phyloP scores from a whole-genome alignment of 306 rosid genomes.

The Coriaria nepalensis region DNA sequence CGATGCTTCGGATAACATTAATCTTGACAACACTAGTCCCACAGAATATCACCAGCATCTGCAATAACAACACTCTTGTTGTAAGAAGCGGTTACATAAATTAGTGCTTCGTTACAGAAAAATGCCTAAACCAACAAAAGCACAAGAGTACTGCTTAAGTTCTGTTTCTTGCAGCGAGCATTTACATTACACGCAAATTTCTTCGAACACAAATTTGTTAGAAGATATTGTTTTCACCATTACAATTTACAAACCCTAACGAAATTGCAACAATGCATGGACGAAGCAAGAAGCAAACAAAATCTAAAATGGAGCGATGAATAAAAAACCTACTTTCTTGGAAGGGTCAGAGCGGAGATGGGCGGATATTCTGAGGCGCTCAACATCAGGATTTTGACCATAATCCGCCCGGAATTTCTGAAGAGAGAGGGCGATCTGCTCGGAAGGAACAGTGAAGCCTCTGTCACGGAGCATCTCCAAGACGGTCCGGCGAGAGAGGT shows the following conservation, averaged over 20 bases:
- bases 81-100: neutral
- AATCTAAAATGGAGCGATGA: neutral
- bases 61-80: slow-evolving; percentile 13
- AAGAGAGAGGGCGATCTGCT: slow-evolving; percentile 48
- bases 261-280: neutral
- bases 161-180: neutral
- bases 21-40: slow-evolving; percentile 52
- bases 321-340: slow-evolving; percentile 24
- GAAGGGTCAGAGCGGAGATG: slow-evolving; percentile 48
- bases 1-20: slow-evolving; percentile 35
- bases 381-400: slow-evolving; percentile 39
- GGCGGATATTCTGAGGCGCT: slow-evolving; percentile 62
- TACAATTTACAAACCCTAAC: neutral
- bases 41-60: slow-evolving; percentile 61
- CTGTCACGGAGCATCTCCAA: slow-evolving; percentile 84
- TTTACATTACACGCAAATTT: neutral
- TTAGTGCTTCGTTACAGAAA: neutral
- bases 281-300: neutral
- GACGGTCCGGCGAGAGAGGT: slow-evolving; percentile 49
- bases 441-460: slow-evolving; percentile 44
- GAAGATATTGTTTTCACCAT: too few species aligned
- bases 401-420: slow-evolving; percentile 43
- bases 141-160: too few species aligned
- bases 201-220: neutral
- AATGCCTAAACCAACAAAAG: too few species aligned